Evolutionary conservation across 768 basidiomycete species (phyloP), one percentile per base, ranked within the genome.

Genomic region (Baorangia bicolor): DNA sequence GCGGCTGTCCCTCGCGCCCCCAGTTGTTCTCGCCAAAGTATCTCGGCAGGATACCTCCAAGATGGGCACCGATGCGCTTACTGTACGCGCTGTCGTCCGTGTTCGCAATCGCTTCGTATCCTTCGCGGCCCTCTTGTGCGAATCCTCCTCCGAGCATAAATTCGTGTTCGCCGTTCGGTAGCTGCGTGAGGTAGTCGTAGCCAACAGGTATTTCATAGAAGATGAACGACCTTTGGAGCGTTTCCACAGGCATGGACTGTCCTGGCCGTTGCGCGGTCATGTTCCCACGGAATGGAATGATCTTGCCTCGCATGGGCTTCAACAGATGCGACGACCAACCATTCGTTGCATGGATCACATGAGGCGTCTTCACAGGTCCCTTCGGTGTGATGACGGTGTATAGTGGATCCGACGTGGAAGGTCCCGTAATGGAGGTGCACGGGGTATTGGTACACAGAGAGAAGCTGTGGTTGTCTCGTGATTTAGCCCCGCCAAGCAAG

Each of bases 321-420:
- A 95, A 73, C 41, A 95, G 79, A 59, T 90, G 85, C 1, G 89
- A 83, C 3, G 77, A 75, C 84, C 92, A 94, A 20, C 81, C 92
- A 67, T 96, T 96, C 3, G 91, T 93, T 3, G 90, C 89, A 66
- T 93, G 92, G 12, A 95, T 75, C 40, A 95, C 77, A 67, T 90
- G 88, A 3, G 69, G 71, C 0, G 89, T 74, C 16, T 61, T 69
- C 25, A 91, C 76, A 5, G 60, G 64, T 0, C 92, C 92, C 47
- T 78, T 76, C 0, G 85, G 75, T 1, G 92, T 93, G 20, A 65
- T 57, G n/a, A 91, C 74, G 10, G 71, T 74, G 71, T 89, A 90
- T 18, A 69, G 59, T 2, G 66, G 62, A 5, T 57, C 57, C 8
- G 61, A 49, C n/a, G 54, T 11, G 9, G 62, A 56, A n/a, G 73